These are phyloP conservation scores for Wickerhamiella brachini DNA, from an alignment of 805 yeast genomes.

Conservation along the genomic window DNA sequence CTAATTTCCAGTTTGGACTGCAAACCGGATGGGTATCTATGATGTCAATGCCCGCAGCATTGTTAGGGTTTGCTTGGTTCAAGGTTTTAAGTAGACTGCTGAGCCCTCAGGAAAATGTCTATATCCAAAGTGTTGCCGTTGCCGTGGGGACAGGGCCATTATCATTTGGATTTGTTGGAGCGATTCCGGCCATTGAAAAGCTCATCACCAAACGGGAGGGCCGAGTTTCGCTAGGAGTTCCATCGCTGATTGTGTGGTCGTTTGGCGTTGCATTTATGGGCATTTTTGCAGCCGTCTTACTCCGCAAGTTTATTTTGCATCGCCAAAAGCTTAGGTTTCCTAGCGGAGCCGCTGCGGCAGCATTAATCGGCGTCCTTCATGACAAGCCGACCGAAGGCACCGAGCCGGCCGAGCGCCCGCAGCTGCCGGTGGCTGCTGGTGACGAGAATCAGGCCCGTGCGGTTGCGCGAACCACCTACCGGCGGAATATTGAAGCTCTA, in stretches of 20 bases:
- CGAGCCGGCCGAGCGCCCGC: conserved; percentile 1
- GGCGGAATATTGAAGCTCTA: conserved; percentile 47
- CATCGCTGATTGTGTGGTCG: conserved; percentile 67
- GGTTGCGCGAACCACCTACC: conserved; percentile 15
- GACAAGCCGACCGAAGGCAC: conserved; percentile 30
- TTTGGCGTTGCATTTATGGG: conserved; percentile 85
- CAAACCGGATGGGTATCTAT: conserved; percentile 99
- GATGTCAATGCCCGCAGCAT: conserved; percentile 95
- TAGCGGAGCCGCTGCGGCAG: conserved; percentile 92
- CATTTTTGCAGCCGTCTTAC: conserved; percentile 84
- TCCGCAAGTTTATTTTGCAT: conserved; percentile 76
- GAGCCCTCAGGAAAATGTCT: conserved; percentile 89
- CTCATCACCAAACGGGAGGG: conserved; percentile 62
- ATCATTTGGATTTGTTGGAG: conserved; percentile 90
- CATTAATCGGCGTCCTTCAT: conserved; percentile 76
- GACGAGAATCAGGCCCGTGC: neutral
- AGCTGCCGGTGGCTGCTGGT: neutral
- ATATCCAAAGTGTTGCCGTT: conserved; percentile 81
- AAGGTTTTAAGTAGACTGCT: conserved; percentile 33
- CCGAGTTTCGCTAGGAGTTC: conserved; percentile 27
- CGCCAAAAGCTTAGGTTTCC: conserved; percentile 84
- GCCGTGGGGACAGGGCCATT: conserved; percentile 97
- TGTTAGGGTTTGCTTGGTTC: conserved; percentile 74
- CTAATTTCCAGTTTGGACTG: conserved; percentile 90
- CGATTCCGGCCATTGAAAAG: conserved; percentile 89